Conservation (phyloP, 441 rosid genomes). For the Eruca vesicaria region DNA sequence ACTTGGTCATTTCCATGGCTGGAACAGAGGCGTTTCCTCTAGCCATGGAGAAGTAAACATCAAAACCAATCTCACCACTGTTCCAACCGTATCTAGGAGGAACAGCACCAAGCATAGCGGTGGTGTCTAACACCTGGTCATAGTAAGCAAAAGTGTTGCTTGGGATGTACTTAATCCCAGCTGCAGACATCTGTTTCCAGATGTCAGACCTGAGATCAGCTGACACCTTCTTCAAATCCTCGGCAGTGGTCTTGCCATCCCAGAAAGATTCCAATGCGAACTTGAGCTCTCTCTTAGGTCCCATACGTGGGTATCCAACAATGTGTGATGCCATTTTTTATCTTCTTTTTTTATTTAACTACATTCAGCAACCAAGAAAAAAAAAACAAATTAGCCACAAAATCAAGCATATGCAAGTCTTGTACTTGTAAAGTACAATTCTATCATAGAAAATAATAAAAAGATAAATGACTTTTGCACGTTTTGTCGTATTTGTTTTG, state of each 20-base stretch:
- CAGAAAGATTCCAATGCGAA: conserved; percentile 97
- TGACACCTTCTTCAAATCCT: conserved; percentile 79
- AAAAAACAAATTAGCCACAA: neutral
- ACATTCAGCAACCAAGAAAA: neutral
- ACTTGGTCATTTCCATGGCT: conserved; percentile 99
- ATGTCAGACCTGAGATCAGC: conserved; percentile 83
- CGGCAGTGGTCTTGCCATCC: conserved; percentile 94
- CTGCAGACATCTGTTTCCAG: conserved; percentile 90
- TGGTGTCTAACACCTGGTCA: conserved; percentile 90
- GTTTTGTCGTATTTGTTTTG: conserved; percentile 3
- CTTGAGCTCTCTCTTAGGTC: conserved; percentile 98
- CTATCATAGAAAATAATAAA: neutral
- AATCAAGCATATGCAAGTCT: neutral
- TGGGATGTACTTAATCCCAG: conserved; percentile 89
- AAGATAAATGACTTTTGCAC: neutral
- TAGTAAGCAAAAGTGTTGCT: conserved; percentile 95
- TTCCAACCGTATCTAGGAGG: conserved; percentile 82
- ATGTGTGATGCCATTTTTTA: conserved; percentile 88
- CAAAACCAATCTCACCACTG: conserved; percentile 83
- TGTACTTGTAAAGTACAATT: neutral
- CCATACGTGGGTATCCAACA: conserved; percentile 99
- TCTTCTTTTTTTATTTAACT: neutral
- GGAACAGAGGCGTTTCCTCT: conserved; percentile 95
- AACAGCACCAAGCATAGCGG: conserved; percentile 95
- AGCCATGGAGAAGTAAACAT: conserved; percentile 92